Evolutionary conservation across 495 filamentous ascomycete species (phyloP).

Genomic region (Hamigera avellanea): DNA sequence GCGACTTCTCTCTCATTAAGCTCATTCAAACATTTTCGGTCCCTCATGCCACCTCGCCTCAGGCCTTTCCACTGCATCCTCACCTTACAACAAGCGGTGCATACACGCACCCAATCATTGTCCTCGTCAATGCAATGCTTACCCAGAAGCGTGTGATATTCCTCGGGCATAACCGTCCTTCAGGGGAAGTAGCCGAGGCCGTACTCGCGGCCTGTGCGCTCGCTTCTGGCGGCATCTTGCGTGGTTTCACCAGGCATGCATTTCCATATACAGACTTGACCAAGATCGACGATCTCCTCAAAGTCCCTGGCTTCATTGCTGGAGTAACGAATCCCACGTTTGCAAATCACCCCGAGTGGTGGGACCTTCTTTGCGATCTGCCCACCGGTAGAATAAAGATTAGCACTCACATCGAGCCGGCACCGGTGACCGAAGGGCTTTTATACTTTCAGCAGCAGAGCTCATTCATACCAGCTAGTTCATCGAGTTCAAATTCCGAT

Average conservation of each 20-base stretch:
- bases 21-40: conserved; percentile 87
- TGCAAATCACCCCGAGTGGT: conserved; percentile 92
- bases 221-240: conserved; percentile 84
- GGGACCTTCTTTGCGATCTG: conserved; percentile 93
- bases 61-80: conserved; percentile 75
- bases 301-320: conserved; percentile 94
- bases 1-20: conserved; percentile 95
- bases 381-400: conserved; percentile 90
- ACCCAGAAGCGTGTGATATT: conserved; percentile 97
- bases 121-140: conserved; percentile 53
- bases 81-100: conserved; percentile 89
- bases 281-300: conserved; percentile 92
- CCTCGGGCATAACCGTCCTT: conserved; percentile 86
- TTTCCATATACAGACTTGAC: conserved; percentile 98
- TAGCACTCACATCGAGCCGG: conserved; percentile 64
- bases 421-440: conserved; percentile 68
- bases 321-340: conserved; percentile 97
- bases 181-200: conserved; percentile 88
- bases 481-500: conserved; percentile 41
- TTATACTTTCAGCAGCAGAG: conserved; percentile 78
- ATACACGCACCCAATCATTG: conserved; percentile 41
- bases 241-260: conserved; percentile 93
- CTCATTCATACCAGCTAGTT: conserved; percentile 36
- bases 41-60: conserved; percentile 67
- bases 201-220: conserved; percentile 89